These are phyloP conservation scores for Ophiocordyceps australis DNA, from an alignment of 2,329 filamentous ascomycete genomes.

Conservation along the genomic window DNA sequence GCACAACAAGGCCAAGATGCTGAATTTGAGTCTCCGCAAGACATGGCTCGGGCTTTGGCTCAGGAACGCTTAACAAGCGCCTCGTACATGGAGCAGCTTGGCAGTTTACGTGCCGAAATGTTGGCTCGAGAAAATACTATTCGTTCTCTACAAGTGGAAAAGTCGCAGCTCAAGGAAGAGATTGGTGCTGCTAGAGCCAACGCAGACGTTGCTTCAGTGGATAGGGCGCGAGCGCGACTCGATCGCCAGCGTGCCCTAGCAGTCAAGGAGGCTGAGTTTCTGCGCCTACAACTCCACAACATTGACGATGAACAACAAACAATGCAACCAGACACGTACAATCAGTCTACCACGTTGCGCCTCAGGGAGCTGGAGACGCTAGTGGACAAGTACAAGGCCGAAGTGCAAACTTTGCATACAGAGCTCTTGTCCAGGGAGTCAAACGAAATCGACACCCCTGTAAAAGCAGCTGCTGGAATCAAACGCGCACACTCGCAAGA, in stretches of 20 bases:
- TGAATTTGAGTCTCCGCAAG: slow-evolving; percentile 78
- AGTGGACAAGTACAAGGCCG: slow-evolving; percentile 69
- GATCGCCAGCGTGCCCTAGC: slow-evolving; percentile 76
- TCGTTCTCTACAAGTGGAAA: slow-evolving; percentile 53
- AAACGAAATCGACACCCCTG: slow-evolving; percentile 13
- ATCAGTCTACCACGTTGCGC: slow-evolving; percentile 55
- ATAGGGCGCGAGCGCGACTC: slow-evolving; percentile 55
- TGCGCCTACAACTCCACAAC: slow-evolving; percentile 79
- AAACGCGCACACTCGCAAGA: slow-evolving; percentile 50
- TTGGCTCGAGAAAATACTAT: slow-evolving; percentile 61
- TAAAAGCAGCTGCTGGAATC: slow-evolving; percentile 25
- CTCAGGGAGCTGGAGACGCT: slow-evolving; percentile 72
- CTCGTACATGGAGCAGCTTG: slow-evolving; percentile 64
- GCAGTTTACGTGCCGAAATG: slow-evolving; percentile 61
- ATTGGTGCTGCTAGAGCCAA: slow-evolving; percentile 48
- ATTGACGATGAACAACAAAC: slow-evolving; percentile 79
- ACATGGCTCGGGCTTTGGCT: slow-evolving; percentile 67
- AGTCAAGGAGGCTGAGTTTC: slow-evolving; percentile 82
- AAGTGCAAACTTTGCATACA: slow-evolving; percentile 55
- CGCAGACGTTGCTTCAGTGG: slow-evolving; percentile 27
- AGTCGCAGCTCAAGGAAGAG: slow-evolving; percentile 42
- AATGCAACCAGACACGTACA: slow-evolving; percentile 62
- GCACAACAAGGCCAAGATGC: slow-evolving; percentile 41
- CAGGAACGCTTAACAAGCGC: slow-evolving; percentile 67
- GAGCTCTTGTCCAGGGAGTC: slow-evolving; percentile 53